Percentiles rank a stretch among this genome's conserved stretches.
These are phyloP conservation scores for Persicaria tinctoria DNA, from an alignment of 148 eudicot species.

Conservation along the genomic window DNA sequence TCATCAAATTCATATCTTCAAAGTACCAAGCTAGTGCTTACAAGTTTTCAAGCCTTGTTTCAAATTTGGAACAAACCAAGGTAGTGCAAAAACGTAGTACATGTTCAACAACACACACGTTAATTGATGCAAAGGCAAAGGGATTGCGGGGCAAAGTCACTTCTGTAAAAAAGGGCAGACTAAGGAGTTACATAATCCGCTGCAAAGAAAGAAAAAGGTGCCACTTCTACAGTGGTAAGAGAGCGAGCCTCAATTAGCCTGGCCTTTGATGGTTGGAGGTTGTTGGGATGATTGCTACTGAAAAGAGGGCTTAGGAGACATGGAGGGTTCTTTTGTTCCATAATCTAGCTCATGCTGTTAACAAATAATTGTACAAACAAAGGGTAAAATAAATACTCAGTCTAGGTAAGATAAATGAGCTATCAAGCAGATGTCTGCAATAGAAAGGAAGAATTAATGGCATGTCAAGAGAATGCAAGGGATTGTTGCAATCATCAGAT, in stretches of 20 bases:
- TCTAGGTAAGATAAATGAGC: background rate
- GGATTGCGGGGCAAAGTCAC: background rate
- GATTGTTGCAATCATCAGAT: background rate
- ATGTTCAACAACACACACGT: slow-evolving; percentile 12
- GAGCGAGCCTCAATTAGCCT: slow-evolving; percentile 4
- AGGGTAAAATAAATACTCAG: background rate
- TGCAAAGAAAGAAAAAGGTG: too few relatives aligned
- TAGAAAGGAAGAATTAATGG: background rate
- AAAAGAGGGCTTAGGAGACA: slow-evolving; percentile 34
- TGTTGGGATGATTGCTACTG: slow-evolving; percentile 18
- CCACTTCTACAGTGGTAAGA: too few relatives aligned
- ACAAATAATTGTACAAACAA: background rate
- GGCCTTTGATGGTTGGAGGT: slow-evolving; percentile 14
- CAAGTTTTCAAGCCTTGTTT: too few relatives aligned
- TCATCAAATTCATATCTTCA: too few relatives aligned
- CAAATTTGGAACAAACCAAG: too few relatives aligned
- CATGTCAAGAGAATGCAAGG: background rate
- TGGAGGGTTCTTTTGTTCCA: slow-evolving; percentile 27
- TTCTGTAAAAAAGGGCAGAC: too few relatives aligned
- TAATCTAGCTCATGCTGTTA: slow-evolving; percentile 28
- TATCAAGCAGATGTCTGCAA: background rate
- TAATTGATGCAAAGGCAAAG: slow-evolving; percentile 19
- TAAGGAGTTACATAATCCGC: too few relatives aligned
- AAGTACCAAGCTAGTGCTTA: too few relatives aligned
- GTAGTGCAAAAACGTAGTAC: too few relatives aligned